Conservation (phyloP, 2,329 filamentous ascomycete species). For the Colletotrichum sp. region DNA sequence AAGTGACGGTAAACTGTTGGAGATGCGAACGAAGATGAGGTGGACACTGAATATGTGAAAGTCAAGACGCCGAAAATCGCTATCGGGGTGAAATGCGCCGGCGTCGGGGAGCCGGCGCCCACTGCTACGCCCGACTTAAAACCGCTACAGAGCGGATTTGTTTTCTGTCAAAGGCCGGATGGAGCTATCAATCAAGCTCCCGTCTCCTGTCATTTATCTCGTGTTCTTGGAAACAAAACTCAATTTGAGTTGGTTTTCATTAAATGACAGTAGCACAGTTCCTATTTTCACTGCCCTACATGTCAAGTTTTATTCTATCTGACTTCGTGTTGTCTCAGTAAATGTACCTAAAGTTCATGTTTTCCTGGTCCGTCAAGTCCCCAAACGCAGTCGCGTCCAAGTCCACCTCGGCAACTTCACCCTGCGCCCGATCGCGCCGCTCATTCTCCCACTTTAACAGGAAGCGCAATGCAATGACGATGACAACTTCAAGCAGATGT, state of each 20-base stretch:
- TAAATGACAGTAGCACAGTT: background rate
- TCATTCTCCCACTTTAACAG: background rate
- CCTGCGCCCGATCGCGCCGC: background rate
- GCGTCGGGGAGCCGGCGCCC: background rate
- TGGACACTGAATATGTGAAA: background rate
- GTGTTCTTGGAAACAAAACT: background rate
- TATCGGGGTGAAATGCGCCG: background rate
- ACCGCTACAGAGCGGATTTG: background rate
- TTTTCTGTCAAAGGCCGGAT: background rate
- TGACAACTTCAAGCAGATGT: background rate
- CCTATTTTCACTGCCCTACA: too few species aligned
- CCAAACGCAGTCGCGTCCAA: background rate
- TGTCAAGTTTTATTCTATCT: too few species aligned
- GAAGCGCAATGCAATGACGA: background rate
- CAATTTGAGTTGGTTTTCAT: background rate
- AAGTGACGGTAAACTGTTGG: background rate
- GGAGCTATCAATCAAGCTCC: background rate
- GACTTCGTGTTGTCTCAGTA: background rate
- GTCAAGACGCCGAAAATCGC: background rate
- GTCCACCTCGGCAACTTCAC: background rate
- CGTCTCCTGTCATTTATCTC: background rate
- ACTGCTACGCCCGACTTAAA: background rate
- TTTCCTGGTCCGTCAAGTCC: background rate
- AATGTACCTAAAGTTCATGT: background rate
- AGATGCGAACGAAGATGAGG: background rate